Conservation (phyloP, 2,329 filamentous ascomycete species). For the Phaeomoniella chlamydospora region DNA sequence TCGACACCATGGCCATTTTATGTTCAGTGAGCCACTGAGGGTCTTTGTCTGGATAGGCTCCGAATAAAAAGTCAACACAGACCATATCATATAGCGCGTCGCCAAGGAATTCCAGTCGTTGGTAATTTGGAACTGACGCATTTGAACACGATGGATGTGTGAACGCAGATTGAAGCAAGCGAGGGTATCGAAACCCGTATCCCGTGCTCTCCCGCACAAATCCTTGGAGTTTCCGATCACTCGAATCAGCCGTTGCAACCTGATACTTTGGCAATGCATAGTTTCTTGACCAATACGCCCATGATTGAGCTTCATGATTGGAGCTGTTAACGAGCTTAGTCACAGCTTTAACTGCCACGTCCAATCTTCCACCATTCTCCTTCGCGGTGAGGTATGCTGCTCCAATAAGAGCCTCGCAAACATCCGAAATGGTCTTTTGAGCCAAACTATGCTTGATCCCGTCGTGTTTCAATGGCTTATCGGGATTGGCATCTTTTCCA, state of each 20-base stretch:
- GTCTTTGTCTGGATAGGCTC: conserved; percentile 60
- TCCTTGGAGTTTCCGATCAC: conserved; percentile 52
- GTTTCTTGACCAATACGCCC: conserved; percentile 55
- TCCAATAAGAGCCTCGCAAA: conserved; percentile 87
- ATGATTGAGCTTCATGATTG: conserved; percentile 56
- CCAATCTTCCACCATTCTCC: conserved; percentile 27
- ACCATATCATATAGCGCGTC: conserved; percentile 80
- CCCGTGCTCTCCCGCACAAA: conserved; percentile 46
- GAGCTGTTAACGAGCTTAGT: conserved; percentile 48
- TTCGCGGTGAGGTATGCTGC: conserved; percentile 54
- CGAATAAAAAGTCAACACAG: conserved; percentile 70
- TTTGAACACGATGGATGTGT: conserved; percentile 71
- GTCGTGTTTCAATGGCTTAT: conserved; percentile 13
- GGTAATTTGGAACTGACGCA: conserved; percentile 73
- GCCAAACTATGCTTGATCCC: conserved; percentile 51
- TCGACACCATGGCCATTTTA: conserved; percentile 98
- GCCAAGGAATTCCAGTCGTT: conserved; percentile 82
- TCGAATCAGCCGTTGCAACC: conserved; percentile 41
- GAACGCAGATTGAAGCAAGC: conserved; percentile 70
- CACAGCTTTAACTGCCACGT: conserved; percentile 45
- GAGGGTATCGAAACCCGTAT: conserved; percentile 60
- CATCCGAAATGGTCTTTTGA: conserved; percentile 86
- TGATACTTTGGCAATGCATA: conserved; percentile 65
- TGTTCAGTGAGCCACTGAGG: conserved; percentile 97
- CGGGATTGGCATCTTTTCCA: conserved; percentile 45